Evolutionary conservation across 2,329 filamentous ascomycete species (phyloP), one percentile per base, ranked within the genome.

Genomic region (Claviceps monticola): DNA sequence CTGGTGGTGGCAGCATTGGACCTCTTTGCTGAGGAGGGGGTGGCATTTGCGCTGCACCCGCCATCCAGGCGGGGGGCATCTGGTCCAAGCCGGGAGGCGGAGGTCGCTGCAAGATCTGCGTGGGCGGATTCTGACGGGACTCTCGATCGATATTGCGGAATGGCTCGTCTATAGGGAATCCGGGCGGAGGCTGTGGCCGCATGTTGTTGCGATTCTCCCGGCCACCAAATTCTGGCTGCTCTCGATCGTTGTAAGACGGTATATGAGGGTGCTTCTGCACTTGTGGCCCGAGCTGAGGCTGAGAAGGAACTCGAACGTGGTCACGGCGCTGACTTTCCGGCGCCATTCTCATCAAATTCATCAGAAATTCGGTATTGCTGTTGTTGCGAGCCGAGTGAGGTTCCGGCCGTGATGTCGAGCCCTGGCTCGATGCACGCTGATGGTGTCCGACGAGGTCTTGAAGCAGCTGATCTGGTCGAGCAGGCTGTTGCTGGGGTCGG

Each of bases 361-460:
- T 86, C 48, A 95, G 71, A 63, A 93, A 90, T 57, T 94, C 86
- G n/a, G 84, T 80, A 59, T 91, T 86, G 59, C 74, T 79, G 63
- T 77, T 82, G 62, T 71, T 74, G 47, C 69, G 71, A 58, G 63
- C 63, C 51, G 55, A 56, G 57, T 57, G 67, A 54, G 71, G 70
- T 49, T 78, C 74, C 38, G 68, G 64, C 37, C 75, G 70, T 6
- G 63, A 64, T 7, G 63, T 64, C 16, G 70, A 72, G 39, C 69
- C 66, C 55, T 79, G 78, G 59, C 70, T 78, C 17, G 75, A 71
- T 14, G 73, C 68, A 41, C 74, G 74, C 57, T 80, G 78, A 48
- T 80, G 79, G 59, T 80, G 77, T 9, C 72, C 73, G 23, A 81
- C 74, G 29, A 83, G 68, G 19, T 82, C 79, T 57, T 82, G 78